Conservation (phyloP, 345 rosid genomes). For the Rhizophora apiculata region DNA sequence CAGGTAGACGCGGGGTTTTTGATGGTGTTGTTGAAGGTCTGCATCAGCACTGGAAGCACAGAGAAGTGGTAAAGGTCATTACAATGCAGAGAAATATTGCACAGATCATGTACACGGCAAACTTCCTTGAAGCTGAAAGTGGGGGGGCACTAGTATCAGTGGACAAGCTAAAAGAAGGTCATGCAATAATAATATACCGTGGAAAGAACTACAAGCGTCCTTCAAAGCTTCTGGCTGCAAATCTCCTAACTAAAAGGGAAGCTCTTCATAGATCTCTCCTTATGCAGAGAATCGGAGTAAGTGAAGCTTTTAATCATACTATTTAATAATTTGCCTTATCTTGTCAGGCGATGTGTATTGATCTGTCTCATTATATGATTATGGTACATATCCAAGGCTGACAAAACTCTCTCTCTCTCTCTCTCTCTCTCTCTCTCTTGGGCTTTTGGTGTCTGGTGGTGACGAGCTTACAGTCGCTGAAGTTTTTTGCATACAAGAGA, state of each 20-base stretch:
- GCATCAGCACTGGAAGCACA: constrained; percentile 91
- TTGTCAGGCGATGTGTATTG: neutral
- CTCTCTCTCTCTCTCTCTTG: constrained; percentile 5
- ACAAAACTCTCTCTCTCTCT: neutral
- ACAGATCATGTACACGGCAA: constrained; percentile 60
- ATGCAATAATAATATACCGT: constrained; percentile 70
- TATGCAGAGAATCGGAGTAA: constrained; percentile 79
- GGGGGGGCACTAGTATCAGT: constrained; percentile 72
- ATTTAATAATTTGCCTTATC: neutral
- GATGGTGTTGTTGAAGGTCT: constrained; percentile 82
- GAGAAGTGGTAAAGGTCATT: constrained; percentile 76
- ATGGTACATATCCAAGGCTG: neutral
- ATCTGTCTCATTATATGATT: neutral
- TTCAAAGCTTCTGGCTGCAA: constrained; percentile 37
- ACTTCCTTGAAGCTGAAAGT: constrained; percentile 69
- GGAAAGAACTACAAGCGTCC: constrained; percentile 85
- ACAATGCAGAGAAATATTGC: constrained; percentile 62
- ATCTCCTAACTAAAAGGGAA: constrained; percentile 67
- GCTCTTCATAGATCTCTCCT: constrained; percentile 67
- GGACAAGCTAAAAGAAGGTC: constrained; percentile 66
- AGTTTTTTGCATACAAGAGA: constrained; percentile 61
- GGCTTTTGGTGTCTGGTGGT: constrained; percentile 5
- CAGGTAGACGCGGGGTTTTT: constrained; percentile 85
- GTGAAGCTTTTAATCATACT: constrained; percentile 19
- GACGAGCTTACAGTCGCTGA: constrained; percentile 52